Conservation (phyloP, 176 grass and related monocot genomes). For the Eremochloa ophiuroides region DNA sequence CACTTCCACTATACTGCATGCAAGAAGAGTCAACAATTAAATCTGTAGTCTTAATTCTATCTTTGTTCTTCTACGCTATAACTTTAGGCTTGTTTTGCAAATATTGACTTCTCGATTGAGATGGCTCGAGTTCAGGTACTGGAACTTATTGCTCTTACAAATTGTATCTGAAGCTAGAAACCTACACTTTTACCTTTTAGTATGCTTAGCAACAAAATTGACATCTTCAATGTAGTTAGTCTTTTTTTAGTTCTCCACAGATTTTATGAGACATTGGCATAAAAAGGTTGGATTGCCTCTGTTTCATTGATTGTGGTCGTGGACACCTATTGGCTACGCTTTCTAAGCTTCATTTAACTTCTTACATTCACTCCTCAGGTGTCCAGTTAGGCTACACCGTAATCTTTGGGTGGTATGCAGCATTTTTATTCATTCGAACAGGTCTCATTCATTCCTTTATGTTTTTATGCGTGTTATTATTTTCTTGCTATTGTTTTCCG, state of each 20-base stretch:
- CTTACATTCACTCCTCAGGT: slow-evolving; percentile 39
- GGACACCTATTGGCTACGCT: not conserved
- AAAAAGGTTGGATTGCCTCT: not conserved
- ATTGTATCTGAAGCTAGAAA: slow-evolving; percentile 8
- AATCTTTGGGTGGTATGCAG: slow-evolving; percentile 91
- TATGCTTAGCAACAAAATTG: not conserved
- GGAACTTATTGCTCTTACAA: not conserved
- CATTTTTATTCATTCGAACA: slow-evolving; percentile 93
- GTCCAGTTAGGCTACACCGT: slow-evolving; percentile 92
- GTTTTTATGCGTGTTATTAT: not conserved
- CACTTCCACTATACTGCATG: not conserved
- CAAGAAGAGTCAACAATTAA: not conserved
- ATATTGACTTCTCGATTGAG: not conserved
- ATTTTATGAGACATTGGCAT: not conserved
- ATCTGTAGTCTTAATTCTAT: not conserved
- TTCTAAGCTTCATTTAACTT: slow-evolving; percentile 6
- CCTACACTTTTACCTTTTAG: not conserved
- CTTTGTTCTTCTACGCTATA: slow-evolving; percentile 1
- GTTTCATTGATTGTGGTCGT: not conserved
- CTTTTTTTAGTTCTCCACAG: not conserved
- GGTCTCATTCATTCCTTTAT: slow-evolving; percentile 39
- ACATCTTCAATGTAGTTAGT: not conserved
- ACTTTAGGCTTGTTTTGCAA: not conserved
- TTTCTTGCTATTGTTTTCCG: too few species aligned
- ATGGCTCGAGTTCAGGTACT: not conserved